phyloP scores from a whole-genome alignment of 2,329 filamentous ascomycete species.

The Talaromyces funiculosus region DNA sequence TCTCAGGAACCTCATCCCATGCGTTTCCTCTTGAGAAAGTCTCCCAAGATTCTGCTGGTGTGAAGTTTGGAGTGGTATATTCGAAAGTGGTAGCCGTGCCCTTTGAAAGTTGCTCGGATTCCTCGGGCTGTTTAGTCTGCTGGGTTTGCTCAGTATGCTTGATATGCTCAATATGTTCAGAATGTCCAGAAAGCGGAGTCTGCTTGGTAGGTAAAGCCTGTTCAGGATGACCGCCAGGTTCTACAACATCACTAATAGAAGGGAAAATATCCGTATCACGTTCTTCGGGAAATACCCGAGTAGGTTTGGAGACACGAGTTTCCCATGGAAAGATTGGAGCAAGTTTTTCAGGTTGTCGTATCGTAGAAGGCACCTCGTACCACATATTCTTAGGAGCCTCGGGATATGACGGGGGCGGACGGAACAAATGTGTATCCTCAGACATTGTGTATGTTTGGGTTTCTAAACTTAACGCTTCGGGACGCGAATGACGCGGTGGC shows the following conservation, averaged over 20 bases:
- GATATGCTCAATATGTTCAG: slow-evolving; percentile 14
- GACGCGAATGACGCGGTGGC: slow-evolving; percentile 61
- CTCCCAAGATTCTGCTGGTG: slow-evolving; percentile 60
- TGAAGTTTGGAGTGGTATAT: slow-evolving; percentile 18
- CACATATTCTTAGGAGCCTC: slow-evolving; percentile 83
- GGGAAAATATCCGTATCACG: slow-evolving; percentile 9
- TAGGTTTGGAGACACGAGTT: slow-evolving; percentile 55
- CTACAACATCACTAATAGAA: neutral
- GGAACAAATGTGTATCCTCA: slow-evolving; percentile 65
- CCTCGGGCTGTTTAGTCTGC: neutral
- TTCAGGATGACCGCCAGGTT: neutral
- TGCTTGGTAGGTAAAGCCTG: slow-evolving; percentile 13
- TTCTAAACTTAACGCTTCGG: slow-evolving; percentile 82
- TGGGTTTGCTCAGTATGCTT: neutral
- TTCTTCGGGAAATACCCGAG: slow-evolving; percentile 43
- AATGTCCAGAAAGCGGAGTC: neutral
- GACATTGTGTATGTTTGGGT: slow-evolving; percentile 78
- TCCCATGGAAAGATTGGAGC: slow-evolving; percentile 91
- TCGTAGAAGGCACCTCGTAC: slow-evolving; percentile 64
- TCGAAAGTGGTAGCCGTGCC: neutral
- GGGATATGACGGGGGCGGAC: slow-evolving; percentile 70
- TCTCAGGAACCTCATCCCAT: slow-evolving; percentile 88
- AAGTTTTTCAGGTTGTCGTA: slow-evolving; percentile 55
- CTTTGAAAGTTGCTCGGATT: neutral
- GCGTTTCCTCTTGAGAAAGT: slow-evolving; percentile 70